Evolutionary conservation across 768 basidiomycete species (phyloP), one percentile per base, ranked within the genome.

Genomic region (Boletus rex-veris): DNA sequence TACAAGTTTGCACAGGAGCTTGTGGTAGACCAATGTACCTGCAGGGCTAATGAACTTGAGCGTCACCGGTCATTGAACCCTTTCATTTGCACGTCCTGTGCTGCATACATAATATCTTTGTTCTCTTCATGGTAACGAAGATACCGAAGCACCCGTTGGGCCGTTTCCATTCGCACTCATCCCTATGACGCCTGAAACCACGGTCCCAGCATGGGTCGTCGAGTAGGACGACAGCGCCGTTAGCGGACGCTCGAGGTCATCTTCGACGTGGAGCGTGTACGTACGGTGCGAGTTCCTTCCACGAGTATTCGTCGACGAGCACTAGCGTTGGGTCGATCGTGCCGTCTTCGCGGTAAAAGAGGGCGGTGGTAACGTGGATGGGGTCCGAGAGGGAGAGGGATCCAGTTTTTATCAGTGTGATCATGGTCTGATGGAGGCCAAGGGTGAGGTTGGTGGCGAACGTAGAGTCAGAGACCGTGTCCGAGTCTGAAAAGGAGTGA

Each of bases 221-320:
- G 66, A 51, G 45, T 51, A 2, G 11, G 52, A 5, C 11, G 68
- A 56, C 39, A 28, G 40, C 10, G 57, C 49, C 19, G 33, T 58
- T 8, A 52, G 50, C 7, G 58, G 39, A 31, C 59, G 67, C 12
- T 71, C 56, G 37, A 31, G 35, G 52, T 57, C 67, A 31, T 67
- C 67, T 18, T 71, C 68, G 24, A 71, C 52, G 45, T 71, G 61
- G 33, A 71, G 46, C 6, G 65, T 71, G 70, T 15, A 70, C 50
- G 26, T 70, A 68, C 28, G 70, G 65, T 0, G 53, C 68, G 21
- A 71, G 65, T 33, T 70, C 68, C 18, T 58, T 64, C 68, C 68
- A 70, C 33, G 70, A 70, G 42, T 68, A 64, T 19, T 71, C 69
- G 24, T 70, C 68, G 21, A 70, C 39, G 24, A 61, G 50, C 28